Evolutionary conservation across 139 green algal species (phyloP), one percentile per base, ranked within the genome.

Genomic region (Chlamydomonas sp.): DNA sequence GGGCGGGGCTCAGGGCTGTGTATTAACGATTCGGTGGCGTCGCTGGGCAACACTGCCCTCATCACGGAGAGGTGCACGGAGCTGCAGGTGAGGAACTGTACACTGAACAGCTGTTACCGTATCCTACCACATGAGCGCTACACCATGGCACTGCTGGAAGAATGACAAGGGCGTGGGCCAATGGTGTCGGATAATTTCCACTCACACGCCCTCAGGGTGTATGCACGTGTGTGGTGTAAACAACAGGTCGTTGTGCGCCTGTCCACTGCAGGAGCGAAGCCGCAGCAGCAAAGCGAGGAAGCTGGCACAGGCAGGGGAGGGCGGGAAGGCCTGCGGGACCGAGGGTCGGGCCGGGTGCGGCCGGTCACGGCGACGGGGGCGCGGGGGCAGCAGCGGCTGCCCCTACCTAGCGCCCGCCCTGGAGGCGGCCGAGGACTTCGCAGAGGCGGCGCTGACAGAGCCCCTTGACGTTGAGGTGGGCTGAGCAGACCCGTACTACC

Each of bases 31-130:
- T 85, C 90, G 18, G 97, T 98, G 85, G 68, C 74, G 16, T 64
- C n/a, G 7, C 90, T 95, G 85, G 83, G 85, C 74, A 18, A 86
- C 3, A 66, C 88, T 1, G 61, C 58, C 18, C 80, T 90, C 84
- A 98, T 99, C 79, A 98, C 97, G 83, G 97, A 99, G 89, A 90
- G 92, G 3, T 99, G 97, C 92, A 84, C 98, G 72, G 97, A 99
- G 63, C 91, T 99, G 77, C 86, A 91, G 84, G 90, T 76, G 80
- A 1, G 68, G 15, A 1, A 69, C 64, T 12, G 10, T 10, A 12
- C 10, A 12, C 10, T 10, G 64, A 10, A 69, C 64, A 17, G 64
- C 64, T 8, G 64, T 8, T 10, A 17, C 10, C 61, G 14, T 10
- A 78, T 49, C n/a, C 49, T 78, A 61, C 59, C 18, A 68, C 59